Conservation (phyloP, 2,329 filamentous ascomycete species). For the Aureobasidium namibiae region DNA sequence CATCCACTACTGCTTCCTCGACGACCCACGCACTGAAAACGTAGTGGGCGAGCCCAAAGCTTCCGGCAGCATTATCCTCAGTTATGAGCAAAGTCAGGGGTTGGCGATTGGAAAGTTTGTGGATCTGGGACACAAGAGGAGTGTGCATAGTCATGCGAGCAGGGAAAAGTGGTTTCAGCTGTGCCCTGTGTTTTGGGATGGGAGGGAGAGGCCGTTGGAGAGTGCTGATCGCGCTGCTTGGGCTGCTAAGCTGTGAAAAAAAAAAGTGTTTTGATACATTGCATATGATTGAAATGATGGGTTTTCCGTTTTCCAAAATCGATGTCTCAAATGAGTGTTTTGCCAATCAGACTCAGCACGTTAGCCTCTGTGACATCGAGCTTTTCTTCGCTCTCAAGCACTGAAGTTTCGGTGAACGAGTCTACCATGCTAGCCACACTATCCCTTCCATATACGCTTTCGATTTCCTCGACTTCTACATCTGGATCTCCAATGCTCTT, state of each 20-base stretch:
- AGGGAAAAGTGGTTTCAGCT: slow-evolving; percentile 37
- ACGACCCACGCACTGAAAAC: slow-evolving; percentile 47
- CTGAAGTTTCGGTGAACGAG: background rate
- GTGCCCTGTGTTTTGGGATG: slow-evolving; percentile 43
- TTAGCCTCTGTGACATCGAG: background rate
- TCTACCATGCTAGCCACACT: background rate
- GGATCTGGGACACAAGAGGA: slow-evolving; percentile 33
- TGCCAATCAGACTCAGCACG: background rate
- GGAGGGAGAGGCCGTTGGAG: slow-evolving; percentile 22
- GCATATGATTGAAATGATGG: no score
- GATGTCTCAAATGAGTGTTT: background rate
- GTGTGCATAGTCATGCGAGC: slow-evolving; percentile 29
- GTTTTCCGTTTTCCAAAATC: background rate
- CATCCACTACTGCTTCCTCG: slow-evolving; percentile 53
- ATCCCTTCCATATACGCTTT: background rate
- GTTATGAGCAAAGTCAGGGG: slow-evolving; percentile 67
- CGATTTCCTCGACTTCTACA: background rate
- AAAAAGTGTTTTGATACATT: background rate
- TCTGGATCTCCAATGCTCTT: background rate
- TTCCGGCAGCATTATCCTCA: slow-evolving; percentile 60
- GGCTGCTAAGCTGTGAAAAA: slow-evolving; percentile 16
- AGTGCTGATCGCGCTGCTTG: slow-evolving; percentile 20
- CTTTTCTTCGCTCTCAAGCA: background rate
- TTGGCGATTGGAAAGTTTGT: slow-evolving; percentile 53
- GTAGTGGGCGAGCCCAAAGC: slow-evolving; percentile 63